Base-by-base conservation (phyloP, 2,329 filamentous ascomycete genomes). In the Fusarium anguioides region DNA sequence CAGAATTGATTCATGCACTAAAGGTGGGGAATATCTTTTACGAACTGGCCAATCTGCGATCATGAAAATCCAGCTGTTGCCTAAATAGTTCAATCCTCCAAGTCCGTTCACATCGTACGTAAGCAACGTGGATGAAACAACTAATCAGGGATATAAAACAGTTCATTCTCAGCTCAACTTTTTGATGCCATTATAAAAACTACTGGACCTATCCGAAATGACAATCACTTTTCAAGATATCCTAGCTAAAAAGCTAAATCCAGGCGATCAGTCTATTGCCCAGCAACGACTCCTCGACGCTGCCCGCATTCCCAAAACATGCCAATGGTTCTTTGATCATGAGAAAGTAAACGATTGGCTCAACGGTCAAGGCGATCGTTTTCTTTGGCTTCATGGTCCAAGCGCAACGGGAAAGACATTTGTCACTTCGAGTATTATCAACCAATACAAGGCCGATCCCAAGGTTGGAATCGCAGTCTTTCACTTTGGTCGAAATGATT, bases 361-460 rank as follows among this genome's bases (percentile, higher is more conserved):
- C 7, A 8, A 2, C 3, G 20, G 37, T 1, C n/a, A 10, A 1
- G 7, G 6, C 3, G 0, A 8, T 4, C 23, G 11, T 0, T 8
- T 65, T 5, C 20, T 64, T 21, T 64, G 61, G 60, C 23, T 60
- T 4, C 9, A 41, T 23, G 61, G 61, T 12, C 53, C 20, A 15
- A 39, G 54, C 14, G 46, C 53, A 2, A 54, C 27, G 2, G 61
- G 61, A 5, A 65, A 64, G 8, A 65, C 42, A 3, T 54, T 64
- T 4, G 14, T 54, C 9, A 64, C 46, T 14, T 54, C 61, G 1
- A 26, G 15, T 11, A 14, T 65, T 0, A 20, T 45, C 6, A 27
- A 31, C 7, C 10, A 24, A 15, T 14, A 29, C 0, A 1, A 3
- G 9, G 1, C 8, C 7, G 2, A 15, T 27, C 14, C 31, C 5